A percentile compares a stretch with the other conserved stretches of the same genome.
Evolutionary conservation across 257 asterid genomes (phyloP).

Genomic region (Solanum chaucha): DNA sequence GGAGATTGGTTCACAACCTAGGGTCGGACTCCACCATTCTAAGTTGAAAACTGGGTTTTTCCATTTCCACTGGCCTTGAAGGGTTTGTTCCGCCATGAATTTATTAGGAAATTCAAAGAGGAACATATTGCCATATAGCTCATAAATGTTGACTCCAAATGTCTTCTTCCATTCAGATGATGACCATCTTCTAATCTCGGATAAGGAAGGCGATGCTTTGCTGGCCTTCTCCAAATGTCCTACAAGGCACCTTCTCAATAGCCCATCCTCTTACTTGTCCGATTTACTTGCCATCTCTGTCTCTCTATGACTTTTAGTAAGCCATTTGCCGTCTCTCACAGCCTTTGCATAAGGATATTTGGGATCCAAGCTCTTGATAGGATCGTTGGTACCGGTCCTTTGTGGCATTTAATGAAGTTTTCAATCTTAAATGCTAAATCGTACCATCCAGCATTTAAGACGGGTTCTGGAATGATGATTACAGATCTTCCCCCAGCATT

Average conservation of each 20-base stretch:
- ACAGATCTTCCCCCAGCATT: not conserved
- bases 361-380: not conserved
- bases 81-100: not conserved
- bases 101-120: not conserved
- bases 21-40: not conserved
- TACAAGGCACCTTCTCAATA: not conserved
- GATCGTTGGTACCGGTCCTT: not conserved
- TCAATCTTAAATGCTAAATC: not conserved
- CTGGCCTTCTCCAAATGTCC: not conserved
- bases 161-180: not conserved
- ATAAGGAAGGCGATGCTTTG: not conserved
- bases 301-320: not conserved
- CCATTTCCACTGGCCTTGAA: not conserved
- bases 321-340: not conserved
- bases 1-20: not conserved
- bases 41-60: not conserved
- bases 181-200: not conserved
- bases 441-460: not conserved
- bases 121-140: not conserved
- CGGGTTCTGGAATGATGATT: not conserved
- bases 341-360: not conserved
- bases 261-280: not conserved
- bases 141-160: not conserved
- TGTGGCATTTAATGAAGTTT: not conserved
- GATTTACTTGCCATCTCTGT: not conserved